A percentile compares a stretch with the other conserved stretches of the same genome.
Evolutionary conservation across 2,329 filamentous ascomycete genomes (phyloP).

Genomic region (Daldinia sp.): DNA sequence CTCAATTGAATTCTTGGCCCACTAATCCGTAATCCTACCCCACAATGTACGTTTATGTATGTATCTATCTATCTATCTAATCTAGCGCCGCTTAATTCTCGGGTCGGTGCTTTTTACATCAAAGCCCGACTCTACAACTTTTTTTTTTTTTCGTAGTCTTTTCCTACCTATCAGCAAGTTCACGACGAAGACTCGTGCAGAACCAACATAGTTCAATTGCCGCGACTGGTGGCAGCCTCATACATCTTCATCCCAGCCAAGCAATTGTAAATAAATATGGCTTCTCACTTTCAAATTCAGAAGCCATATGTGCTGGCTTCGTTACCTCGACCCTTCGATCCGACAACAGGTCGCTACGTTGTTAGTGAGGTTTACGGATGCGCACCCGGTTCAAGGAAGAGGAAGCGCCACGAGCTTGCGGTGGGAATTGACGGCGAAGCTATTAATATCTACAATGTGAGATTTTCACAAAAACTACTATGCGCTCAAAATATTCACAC

Average conservation of each 20-base stretch:
- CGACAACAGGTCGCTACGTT: constrained; percentile 62
- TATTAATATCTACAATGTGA: constrained; percentile 72
- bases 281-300: constrained; percentile 71
- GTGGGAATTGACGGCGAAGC: constrained; percentile 75
- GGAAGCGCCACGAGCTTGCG: constrained; percentile 72
- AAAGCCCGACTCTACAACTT: constrained; percentile 41
- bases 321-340: constrained; percentile 69
- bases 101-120: constrained; percentile 39
- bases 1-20: constrained; percentile 16
- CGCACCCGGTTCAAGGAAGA: constrained; percentile 68
- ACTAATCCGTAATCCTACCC: constrained; percentile 13
- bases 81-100: constrained; percentile 1
- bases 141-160: constrained; percentile 44
- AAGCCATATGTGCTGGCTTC: constrained; percentile 73
- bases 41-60: background rate
- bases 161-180: constrained; percentile 8
- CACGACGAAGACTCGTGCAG: background rate
- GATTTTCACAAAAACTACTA: background rate
- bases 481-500: constrained; percentile 14
- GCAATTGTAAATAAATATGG: constrained; percentile 56
- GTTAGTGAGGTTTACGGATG: constrained; percentile 73
- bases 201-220: constrained; percentile 1
- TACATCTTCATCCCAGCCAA: background rate
- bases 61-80: background rate
- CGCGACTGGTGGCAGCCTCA: constrained; percentile 5